phyloP scores from a whole-genome alignment of 129 eudicot genomes.

The Flaveria trinervia region DNA sequence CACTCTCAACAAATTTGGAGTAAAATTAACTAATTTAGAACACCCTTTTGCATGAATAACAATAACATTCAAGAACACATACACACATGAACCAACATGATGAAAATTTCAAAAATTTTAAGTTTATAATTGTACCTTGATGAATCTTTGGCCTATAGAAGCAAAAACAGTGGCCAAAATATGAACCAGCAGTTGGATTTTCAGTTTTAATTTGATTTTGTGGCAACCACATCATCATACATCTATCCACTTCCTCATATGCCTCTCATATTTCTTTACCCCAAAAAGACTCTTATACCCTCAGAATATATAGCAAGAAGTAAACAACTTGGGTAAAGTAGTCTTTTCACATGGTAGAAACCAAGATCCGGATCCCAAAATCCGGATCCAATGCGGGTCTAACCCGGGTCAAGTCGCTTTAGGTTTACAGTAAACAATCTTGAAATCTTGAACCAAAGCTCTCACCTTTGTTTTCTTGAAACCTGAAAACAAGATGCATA shows the following conservation, averaged over 20 bases:
- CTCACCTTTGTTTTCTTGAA: neutral
- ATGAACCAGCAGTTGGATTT: constrained; percentile 32
- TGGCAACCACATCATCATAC: constrained; percentile 45
- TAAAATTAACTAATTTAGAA: constrained; percentile 1
- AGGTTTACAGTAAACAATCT: constrained; percentile 20
- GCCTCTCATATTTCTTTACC: constrained; percentile 26
- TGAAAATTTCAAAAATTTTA: neutral
- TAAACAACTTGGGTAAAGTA: neutral
- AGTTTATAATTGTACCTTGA: constrained; percentile 31
- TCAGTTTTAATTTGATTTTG: constrained; percentile 28
- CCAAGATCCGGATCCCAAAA: neutral
- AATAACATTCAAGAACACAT: neutral
- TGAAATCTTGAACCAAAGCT: neutral
- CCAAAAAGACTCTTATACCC: constrained; percentile 34
- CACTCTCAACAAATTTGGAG: constrained; percentile 7
- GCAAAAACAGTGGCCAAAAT: constrained; percentile 25
- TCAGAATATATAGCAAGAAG: neutral
- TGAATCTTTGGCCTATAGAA: constrained; percentile 27
- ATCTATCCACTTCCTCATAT: constrained; percentile 43
- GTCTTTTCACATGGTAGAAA: constrained; percentile 9
- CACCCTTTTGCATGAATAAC: constrained; percentile 8
- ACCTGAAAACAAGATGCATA: constrained; percentile 35
- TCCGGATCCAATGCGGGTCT: neutral
- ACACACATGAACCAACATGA: neutral
- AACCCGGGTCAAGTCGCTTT: constrained; percentile 15